Base-by-base conservation (phyloP, 257 asterid species). In the Leonotis leonurus region DNA sequence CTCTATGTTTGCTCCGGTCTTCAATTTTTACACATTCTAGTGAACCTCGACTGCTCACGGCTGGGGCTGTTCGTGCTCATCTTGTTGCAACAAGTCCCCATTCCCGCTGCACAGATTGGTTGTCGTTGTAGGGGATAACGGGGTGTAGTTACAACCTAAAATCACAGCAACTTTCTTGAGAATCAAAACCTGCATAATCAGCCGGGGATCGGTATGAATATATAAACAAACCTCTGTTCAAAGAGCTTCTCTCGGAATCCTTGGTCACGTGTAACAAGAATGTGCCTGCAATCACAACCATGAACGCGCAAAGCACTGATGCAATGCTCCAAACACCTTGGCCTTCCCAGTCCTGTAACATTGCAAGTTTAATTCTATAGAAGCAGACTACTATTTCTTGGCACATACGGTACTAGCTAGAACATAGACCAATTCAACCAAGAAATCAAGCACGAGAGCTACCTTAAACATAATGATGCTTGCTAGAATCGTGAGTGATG, bases 391-490 rank as follows among this genome's bases (percentile, higher is more conserved):
- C 8, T 10, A 33, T 8, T n/a, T 29, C 44, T 37, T 3, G n/a
- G 3, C 16, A 12, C 12, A 49, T 8, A 46, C 14, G 33, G 35
- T 22, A n/a, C n/a, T 5, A 11, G 43, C 48, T 17, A 14, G 29
- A 44, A 36, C 21, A 20, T 18, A 25, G 48, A 18, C 60, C 8
- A 8, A 53, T 6, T 56, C 16, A 14, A 27, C 35, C 27, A 41
- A 39, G 43, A 21, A 24, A 70, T 45, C 24, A 21, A 22, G 39
- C 17, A 30, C 46, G 12, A 40, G 62, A 32, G 43, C 66, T 80
- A 90, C 95, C 95, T 85, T 90, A 68, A 85, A 87, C 97, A 89
- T 89, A 33, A 87, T 85, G 20, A 87, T 72, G 45, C 96, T 87
- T 62, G 97, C 97, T 64, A 90, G 76, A 27, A 90, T 87, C 24